Evolutionary conservation across 2,329 filamentous ascomycete genomes (phyloP), one percentile per base, ranked within the genome.

Genomic region (Tolypocladium album): DNA sequence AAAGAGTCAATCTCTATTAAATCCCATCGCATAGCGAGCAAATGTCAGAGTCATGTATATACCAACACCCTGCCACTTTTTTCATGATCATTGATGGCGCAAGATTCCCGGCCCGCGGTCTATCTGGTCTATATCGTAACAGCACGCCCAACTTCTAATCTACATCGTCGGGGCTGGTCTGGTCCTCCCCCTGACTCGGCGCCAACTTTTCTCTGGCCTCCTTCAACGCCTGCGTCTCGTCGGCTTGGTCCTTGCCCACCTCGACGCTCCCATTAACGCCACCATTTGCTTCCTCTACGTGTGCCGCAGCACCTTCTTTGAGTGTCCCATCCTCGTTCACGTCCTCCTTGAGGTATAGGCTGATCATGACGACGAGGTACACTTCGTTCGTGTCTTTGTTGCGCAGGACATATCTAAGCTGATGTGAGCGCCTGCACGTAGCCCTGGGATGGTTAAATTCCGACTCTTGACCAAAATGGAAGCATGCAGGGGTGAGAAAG

Each of bases 351-450:
- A 87, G 82, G 61, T 94, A 80, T 4, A 97, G 78, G 22, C 87
- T 88, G 71, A 97, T 93, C 6, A 91, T 75, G 20, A 97, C 79
- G 55, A 93, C 90, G 38, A 96, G 84, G 67, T 96, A 90, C 20
- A 90, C 82, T 40, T 89, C 82, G 56, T 83, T 83, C 0, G 89
- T 93, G 27, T 79, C 74, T 62, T 84, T 85, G 74, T 97, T 89
- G 70, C 92, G 93, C 69, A 97, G 82, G 61, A 95, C 90, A 75
- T 97, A 97, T 82, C 92, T 92, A 76, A 95, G 83, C 66, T 86
- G 82, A 76, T 95, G 90, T 78, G 89, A 88, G 79, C 89, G 89
- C 71, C 84, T 82, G 67, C 68, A 67, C 56, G 62, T 63, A 56
- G 69, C 66, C 67, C 71, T 70, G 60, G 52, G 60, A 43, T 61